A percentile compares a stretch with the other conserved stretches of the same genome.
These are phyloP conservation scores for Nothophytophthora sp. DNA, from an alignment of 352 stramenopile species.

Conservation along the genomic window DNA sequence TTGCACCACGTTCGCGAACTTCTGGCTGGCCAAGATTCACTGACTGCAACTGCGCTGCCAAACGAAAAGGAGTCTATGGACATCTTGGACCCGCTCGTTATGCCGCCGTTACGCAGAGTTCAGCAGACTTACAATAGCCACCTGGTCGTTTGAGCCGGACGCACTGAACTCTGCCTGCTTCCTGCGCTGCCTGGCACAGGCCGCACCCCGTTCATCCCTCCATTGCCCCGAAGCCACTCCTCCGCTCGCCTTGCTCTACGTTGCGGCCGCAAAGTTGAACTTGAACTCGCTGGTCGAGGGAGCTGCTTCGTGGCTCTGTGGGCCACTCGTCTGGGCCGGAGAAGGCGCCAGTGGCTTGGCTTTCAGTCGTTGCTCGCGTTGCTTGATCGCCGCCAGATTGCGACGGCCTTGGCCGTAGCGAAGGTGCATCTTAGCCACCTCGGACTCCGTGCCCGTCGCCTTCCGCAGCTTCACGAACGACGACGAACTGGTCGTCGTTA, in stretches of 20 bases:
- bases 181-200: not conserved
- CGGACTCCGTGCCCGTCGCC: slow-evolving; percentile 59
- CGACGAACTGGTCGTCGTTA: slow-evolving; percentile 10
- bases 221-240: slow-evolving; percentile 1
- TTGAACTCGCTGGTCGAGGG: slow-evolving; percentile 19
- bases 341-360: no score
- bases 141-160: no score
- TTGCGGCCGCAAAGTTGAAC: slow-evolving; percentile 34
- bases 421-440: slow-evolving; percentile 74
- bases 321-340: no score
- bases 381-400: slow-evolving; percentile 51
- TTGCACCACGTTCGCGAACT: no score
- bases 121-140: no score
- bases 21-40: no score
- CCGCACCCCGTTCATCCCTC: not conserved
- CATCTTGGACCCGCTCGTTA: no score
- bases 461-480: slow-evolving; percentile 66
- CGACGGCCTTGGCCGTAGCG: slow-evolving; percentile 60
- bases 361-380: slow-evolving; percentile 45
- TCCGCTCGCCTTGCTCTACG: not conserved
- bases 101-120: no score
- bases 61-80: no score
- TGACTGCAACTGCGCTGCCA: no score
- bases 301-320: not conserved
- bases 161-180: no score